Base-by-base conservation (phyloP, 2,329 filamentous ascomycete species). In the Podosphaera xanthii region DNA sequence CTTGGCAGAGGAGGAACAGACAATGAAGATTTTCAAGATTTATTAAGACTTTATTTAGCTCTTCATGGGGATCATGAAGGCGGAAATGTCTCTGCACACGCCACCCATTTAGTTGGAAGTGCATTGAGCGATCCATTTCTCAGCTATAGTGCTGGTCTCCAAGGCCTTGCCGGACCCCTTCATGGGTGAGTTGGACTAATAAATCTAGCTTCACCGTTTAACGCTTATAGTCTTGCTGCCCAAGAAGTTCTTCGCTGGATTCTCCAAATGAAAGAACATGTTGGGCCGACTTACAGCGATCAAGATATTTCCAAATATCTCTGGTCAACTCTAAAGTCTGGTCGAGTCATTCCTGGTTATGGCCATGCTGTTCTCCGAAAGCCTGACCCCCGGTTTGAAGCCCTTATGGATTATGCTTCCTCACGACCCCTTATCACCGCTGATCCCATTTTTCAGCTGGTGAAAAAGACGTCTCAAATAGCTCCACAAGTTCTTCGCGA, bases 201-300 rank as follows among this genome's bases (percentile, higher is more conserved):
- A 35, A 12, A n/a, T 54, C 10, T 35, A 14, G 40, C 7, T 7
- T 14, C 14, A 44, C 7, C 8, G 14, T 36, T 61, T 64, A 58
- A 61, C 61, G 38, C 1, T 4, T 6, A 1, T 54, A 78, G 91
- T 60, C 82, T 98, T 61, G 92, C 92, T 57, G 92, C 92, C 5
- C 92, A 98, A 72, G 92, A 98, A 71, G 92, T 97, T 44, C 82
- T 98, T 62, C 86, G 92, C 69, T 98, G 90, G 87, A 94, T 96
- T 67, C 72, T 96, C 59, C 86, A 94, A 72, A 97, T 98, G 92
- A 86, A 95, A 75, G 82, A 90, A 53, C 75, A 81, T 65, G 91
- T 98, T 62, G 88, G 89, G 61, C 76, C 77, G 57, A 78, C 78
- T 59, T 91, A 91, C 75, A 82, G 79, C 3, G 85, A 92, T 63